Base-by-base conservation (phyloP, 768 basidiomycete genomes). In the Fomitopsis pulvina region DNA sequence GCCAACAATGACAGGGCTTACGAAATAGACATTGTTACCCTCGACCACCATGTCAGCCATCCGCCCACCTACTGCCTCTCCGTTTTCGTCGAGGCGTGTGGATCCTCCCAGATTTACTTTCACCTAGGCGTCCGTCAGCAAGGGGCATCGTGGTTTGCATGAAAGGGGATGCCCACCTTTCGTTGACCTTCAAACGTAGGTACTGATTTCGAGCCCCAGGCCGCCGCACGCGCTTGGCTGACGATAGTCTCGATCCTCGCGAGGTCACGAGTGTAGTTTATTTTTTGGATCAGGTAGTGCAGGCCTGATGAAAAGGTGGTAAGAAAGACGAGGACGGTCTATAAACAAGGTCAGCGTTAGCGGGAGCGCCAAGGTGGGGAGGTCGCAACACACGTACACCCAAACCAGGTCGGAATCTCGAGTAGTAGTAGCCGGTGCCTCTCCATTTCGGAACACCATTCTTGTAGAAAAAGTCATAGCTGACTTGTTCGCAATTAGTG, bases 391-490 rank as follows among this genome's bases (percentile, higher is more conserved):
- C 47, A 64, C 79, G 55, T 59, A 87, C 87, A 52, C 80, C 80
- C 52, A 98, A 74, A 22, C 93, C 92, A n/a, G 95, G 95, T 26
- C 95, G 79, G 76, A 88, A 99, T 46, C 96, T 83, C 26, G 90
- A 81, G 67, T 98, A 99, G 67, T 97, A 97, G 68, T 98, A 97
- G 39, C 92, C 90, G 27, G 90, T 92, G 14, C 93, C 95, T 56
- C 94, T 77, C 95, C 95, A 99, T 63, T 78, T 88, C 0, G 95
- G 95, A 3, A 99, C 92, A 20, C 95, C 95, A 54, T 97, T 97
- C 69, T 95, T 93, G 75, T 88, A 89, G 77, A 98, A 99, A 66
- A 89, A 89, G 65, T 91, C 87, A 55, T 91, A 91, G 57, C 90
- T 90, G 53, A 27, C 42, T 18, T 50, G 18, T 41, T 20, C 38